A percentile compares a stretch with the other conserved stretches of the same genome.
Conservation (phyloP, 2,329 filamentous ascomycete genomes). For the Fusarium euwallaceae region DNA sequence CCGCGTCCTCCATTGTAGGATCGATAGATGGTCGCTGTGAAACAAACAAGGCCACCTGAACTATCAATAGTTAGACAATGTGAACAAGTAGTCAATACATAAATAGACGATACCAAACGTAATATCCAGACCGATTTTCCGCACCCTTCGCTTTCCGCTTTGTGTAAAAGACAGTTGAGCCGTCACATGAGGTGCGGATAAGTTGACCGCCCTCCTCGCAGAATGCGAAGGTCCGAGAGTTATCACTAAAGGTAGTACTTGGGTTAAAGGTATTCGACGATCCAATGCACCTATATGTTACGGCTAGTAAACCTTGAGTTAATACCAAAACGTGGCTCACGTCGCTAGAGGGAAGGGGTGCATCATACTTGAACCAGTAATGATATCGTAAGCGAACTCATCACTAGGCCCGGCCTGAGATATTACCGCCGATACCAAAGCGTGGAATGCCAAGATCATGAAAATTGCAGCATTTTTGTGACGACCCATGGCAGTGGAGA, state of each 20-base stretch:
- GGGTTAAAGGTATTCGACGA: not conserved
- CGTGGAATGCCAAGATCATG: not conserved
- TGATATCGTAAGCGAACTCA: not conserved
- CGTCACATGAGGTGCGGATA: not conserved
- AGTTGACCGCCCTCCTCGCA: not conserved
- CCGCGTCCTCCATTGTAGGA: not conserved
- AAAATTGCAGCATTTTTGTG: not conserved
- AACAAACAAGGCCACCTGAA: not conserved
- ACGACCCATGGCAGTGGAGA: not conserved
- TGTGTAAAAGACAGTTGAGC: not conserved
- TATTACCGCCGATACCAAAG: not conserved
- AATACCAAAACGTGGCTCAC: not conserved
- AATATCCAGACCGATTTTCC: not conserved
- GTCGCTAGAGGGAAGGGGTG: not conserved
- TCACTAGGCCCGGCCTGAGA: not conserved
- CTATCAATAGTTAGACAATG: not conserved
- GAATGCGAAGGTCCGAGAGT: not conserved
- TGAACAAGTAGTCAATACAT: not conserved
- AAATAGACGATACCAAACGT: not conserved
- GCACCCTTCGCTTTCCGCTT: no score
- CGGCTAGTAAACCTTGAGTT: not conserved
- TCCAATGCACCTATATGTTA: not conserved
- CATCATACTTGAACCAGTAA: not conserved
- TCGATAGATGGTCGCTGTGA: not conserved
- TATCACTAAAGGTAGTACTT: not conserved